Conservation (phyloP, 345 rosid species). For the Iberis pinnata region DNA sequence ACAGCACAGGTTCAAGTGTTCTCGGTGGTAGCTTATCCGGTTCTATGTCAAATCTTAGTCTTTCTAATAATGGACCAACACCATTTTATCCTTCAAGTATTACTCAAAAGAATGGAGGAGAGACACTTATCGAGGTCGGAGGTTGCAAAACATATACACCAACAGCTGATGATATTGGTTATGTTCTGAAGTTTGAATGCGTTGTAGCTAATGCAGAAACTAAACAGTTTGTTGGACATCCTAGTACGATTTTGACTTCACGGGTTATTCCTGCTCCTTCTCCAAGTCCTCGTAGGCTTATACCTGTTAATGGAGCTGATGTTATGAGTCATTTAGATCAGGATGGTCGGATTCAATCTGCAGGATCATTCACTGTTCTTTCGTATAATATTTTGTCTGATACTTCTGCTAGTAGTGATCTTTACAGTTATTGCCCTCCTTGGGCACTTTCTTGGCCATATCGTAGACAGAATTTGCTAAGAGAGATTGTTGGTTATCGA, state of each 20-base stretch:
- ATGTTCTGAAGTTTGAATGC: constrained; percentile 90
- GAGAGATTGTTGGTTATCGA: constrained; percentile 85
- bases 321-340: constrained; percentile 54
- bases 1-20: constrained; percentile 60
- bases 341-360: constrained; percentile 55
- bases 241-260: constrained; percentile 63
- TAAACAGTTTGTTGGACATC: constrained; percentile 53
- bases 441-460: constrained; percentile 99
- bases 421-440: constrained; percentile 87
- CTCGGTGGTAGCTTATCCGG: constrained; percentile 47
- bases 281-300: constrained; percentile 79
- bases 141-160: constrained; percentile 87
- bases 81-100: constrained; percentile 67
- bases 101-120: constrained; percentile 65
- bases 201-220: constrained; percentile 80
- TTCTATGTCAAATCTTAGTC: constrained; percentile 50
- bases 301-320: constrained; percentile 67
- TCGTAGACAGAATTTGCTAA: constrained; percentile 80
- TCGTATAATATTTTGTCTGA: constrained; percentile 95
- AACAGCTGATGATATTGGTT: constrained; percentile 84
- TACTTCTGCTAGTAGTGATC: constrained; percentile 59
- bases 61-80: constrained; percentile 55
- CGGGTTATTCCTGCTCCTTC: constrained; percentile 98
- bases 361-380: constrained; percentile 82
- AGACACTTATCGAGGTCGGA: constrained; percentile 94